Conservation (phyloP, 768 basidiomycete genomes). For the Phylloporus sp. region DNA sequence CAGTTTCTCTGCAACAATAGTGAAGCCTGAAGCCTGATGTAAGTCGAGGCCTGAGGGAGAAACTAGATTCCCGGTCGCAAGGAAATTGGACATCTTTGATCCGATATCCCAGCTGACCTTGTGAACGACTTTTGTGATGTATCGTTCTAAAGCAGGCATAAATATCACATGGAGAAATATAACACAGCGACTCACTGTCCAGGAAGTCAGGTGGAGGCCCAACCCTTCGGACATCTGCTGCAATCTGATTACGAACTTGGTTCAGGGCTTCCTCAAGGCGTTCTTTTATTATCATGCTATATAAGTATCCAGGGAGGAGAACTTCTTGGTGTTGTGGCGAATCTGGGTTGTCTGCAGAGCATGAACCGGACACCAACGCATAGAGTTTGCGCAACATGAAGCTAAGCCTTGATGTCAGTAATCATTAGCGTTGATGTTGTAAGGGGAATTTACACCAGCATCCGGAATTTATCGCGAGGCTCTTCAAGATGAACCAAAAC, state of each 20-base stretch:
- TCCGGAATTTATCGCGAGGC: constrained; percentile 89
- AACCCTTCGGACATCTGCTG: constrained; percentile 70
- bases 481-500: constrained; percentile 86
- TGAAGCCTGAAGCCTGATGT: constrained; percentile 98
- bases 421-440: not conserved
- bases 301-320: constrained; percentile 86
- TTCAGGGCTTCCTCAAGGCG: constrained; percentile 87
- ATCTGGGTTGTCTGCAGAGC: constrained; percentile 94
- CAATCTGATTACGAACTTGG: constrained; percentile 65
- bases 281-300: constrained; percentile 98
- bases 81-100: constrained; percentile 83
- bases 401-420: constrained; percentile 39
- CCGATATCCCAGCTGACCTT: constrained; percentile 93
- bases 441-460: constrained; percentile 67
- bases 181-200: constrained; percentile 57
- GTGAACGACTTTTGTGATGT: constrained; percentile 69
- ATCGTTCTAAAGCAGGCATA: constrained; percentile 53
- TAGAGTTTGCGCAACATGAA: constrained; percentile 98
- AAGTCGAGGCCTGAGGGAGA: constrained; percentile 95
- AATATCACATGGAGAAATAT: constrained; percentile 1
- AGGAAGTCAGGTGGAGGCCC: constrained; percentile 78
- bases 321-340: constrained; percentile 99
- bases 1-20: constrained; percentile 96
- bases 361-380: constrained; percentile 82
- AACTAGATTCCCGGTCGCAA: constrained; percentile 94